Percentiles rank a stretch among this genome's conserved stretches.
Evolutionary conservation across 805 yeast genomes (phyloP).

Genomic region (Candida takata): DNA sequence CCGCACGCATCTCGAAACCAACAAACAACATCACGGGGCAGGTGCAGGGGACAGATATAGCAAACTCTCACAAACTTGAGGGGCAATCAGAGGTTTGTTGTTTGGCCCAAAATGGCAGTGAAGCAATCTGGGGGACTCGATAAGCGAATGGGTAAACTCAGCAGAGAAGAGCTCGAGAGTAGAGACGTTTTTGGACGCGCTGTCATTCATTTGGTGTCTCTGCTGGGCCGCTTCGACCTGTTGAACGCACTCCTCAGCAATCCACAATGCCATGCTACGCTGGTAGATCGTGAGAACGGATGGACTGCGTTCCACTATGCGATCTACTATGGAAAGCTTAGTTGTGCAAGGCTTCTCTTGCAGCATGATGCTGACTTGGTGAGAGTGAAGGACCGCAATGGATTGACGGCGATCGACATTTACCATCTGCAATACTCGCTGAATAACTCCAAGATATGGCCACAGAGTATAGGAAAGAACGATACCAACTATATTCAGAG

Average conservation of each 20-base stretch:
- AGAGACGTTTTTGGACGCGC: slow-evolving; percentile 72
- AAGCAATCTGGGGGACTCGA: neutral
- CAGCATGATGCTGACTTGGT: slow-evolving; percentile 31
- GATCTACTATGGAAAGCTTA: slow-evolving; percentile 47
- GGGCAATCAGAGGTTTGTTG: too few relatives aligned
- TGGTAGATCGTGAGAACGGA: slow-evolving; percentile 66
- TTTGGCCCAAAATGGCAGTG: too few relatives aligned
- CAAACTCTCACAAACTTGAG: too few relatives aligned
- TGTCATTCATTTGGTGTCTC: slow-evolving; percentile 48
- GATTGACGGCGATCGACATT: slow-evolving; percentile 67
- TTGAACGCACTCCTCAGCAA: slow-evolving; percentile 40
- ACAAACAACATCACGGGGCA: too few relatives aligned
- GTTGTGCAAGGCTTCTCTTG: slow-evolving; percentile 43
- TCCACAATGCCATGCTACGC: slow-evolving; percentile 37
- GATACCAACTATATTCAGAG: slow-evolving; percentile 18
- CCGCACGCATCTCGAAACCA: too few relatives aligned
- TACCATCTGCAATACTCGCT: slow-evolving; percentile 30
- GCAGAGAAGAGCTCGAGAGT: slow-evolving; percentile 33
- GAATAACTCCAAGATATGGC: slow-evolving; percentile 37
- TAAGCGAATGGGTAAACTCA: slow-evolving; percentile 20
- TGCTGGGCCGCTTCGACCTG: slow-evolving; percentile 41
- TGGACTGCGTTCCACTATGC: slow-evolving; percentile 79
- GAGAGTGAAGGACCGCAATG: slow-evolving; percentile 60
- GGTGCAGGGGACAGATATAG: too few relatives aligned
- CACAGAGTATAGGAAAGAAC: slow-evolving; percentile 29